Evolutionary conservation across 176 grass and related monocot species (phyloP), one percentile per base, ranked within the genome.

Genomic region (Ensete glaucum): DNA sequence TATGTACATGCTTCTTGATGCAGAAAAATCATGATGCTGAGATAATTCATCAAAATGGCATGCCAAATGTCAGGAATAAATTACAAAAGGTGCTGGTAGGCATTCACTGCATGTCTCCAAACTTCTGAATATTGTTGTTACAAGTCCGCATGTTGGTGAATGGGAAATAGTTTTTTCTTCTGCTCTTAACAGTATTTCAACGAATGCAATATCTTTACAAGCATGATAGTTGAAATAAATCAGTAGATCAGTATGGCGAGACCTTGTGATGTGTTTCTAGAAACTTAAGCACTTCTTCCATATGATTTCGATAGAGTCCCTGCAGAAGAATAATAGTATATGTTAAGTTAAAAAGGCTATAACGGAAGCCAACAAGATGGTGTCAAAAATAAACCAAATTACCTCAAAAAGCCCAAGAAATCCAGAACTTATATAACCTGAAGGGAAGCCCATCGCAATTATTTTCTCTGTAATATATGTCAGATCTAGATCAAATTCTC

Each of bases 251-350:
- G 25, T 8, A 67, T 69, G 67, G 16, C 48, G 20, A 51, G 27
- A 76, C 74, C 74, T 76, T 62, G 74, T 76, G 74, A 11, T 76
- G 56, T 16, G 58, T 76, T 51, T 76, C 74, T 52, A 76, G 58
- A 51, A 76, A 76, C 74, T 76, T 76, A 48, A 76, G 64, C 74
- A 76, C 58, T 76, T 76, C 74, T 53, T 76, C 74, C 74, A 76
- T 76, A 51, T 63, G 58, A 19, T 76, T 76, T 22, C 74, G 57
- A 12, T 76, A 76, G 3, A 76, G 58, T 74, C 53, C 74, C 74
- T 76, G 48, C 17, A 43, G 34, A 58, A 34, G 2, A 58, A 13
- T 8, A 23, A 13, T 34, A 50, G 16, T 8, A 50, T 21, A 49
- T 63, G 4, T 52, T 24, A 51, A 24, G 17, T 22, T 52, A 17